Evolutionary conservation across 345 rosid genomes (phyloP).

Genomic region (Brassica incana): DNA sequence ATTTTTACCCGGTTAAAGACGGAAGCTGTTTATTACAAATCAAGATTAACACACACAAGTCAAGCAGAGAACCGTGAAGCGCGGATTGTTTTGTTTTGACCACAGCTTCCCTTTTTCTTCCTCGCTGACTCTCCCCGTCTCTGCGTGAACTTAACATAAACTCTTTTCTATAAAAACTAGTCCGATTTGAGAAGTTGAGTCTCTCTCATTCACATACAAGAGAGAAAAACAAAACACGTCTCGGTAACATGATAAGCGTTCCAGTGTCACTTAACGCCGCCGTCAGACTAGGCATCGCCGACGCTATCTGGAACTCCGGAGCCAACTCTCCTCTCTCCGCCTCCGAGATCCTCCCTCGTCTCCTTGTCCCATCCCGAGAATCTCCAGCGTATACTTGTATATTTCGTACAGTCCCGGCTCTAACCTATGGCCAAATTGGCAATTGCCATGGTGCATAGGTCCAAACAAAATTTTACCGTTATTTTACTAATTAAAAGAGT

Average conservation of each 20-base stretch:
- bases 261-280: slow-evolving; percentile 87
- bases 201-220: background rate
- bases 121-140: slow-evolving; percentile 3
- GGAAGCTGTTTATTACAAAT: slow-evolving; percentile 11
- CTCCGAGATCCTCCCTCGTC: slow-evolving; percentile 62
- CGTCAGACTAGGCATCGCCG: slow-evolving; percentile 69
- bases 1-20: background rate
- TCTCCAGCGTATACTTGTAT: slow-evolving; percentile 68
- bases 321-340: slow-evolving; percentile 73
- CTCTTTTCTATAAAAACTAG: background rate
- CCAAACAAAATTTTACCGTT: too few relatives aligned
- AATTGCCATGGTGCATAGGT: too few relatives aligned
- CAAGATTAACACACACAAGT: background rate
- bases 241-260: slow-evolving; percentile 89
- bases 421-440: too few relatives aligned
- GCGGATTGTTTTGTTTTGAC: background rate
- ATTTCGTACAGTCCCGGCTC: too few relatives aligned
- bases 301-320: slow-evolving; percentile 85
- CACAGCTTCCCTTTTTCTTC: slow-evolving; percentile 20
- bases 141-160: background rate
- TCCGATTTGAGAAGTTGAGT: background rate
- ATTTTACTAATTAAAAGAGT: too few relatives aligned
- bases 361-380: slow-evolving; percentile 55
- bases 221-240: slow-evolving; percentile 58
- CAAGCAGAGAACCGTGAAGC: background rate